These are phyloP conservation scores for Allium sativum DNA, from an alignment of 106 monocot species.

Conservation along the genomic window DNA sequence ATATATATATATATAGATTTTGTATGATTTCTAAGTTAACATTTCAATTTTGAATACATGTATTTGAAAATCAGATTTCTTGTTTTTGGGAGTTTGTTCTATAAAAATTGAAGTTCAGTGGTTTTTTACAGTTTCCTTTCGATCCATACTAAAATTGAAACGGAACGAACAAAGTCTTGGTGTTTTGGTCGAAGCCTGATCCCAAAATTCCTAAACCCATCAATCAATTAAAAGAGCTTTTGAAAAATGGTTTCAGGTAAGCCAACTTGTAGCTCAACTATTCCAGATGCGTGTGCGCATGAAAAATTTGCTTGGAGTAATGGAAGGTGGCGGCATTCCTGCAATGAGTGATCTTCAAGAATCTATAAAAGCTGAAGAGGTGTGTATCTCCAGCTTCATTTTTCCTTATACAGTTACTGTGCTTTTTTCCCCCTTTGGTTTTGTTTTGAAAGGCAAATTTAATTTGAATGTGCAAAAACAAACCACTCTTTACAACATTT, in stretches of 20 bases:
- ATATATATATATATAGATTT: no score
- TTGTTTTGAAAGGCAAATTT: not conserved
- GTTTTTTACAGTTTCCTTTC: no score
- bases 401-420: not conserved
- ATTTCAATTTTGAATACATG: no score
- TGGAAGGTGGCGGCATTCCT: slow-evolving; percentile 81
- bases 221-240: not conserved
- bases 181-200: no score
- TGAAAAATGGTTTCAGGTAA: slow-evolving; percentile 43
- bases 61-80: no score
- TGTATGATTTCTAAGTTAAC: no score
- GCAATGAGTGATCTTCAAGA: slow-evolving; percentile 78
- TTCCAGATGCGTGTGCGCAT: slow-evolving; percentile 93
- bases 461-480: not conserved
- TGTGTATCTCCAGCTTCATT: slow-evolving; percentile 21
- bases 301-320: slow-evolving; percentile 86
- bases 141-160: no score
- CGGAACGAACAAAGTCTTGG: no score
- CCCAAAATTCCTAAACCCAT: no score
- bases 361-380: slow-evolving; percentile 66
- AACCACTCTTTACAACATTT: not conserved
- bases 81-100: no score
- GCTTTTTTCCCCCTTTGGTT: not conserved
- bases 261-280: slow-evolving; percentile 93
- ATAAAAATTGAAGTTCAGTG: no score